A percentile compares a stretch with the other conserved stretches of the same genome.
Conservation (phyloP, 768 basidiomycete genomes). For the Cantharellus anzutake region DNA sequence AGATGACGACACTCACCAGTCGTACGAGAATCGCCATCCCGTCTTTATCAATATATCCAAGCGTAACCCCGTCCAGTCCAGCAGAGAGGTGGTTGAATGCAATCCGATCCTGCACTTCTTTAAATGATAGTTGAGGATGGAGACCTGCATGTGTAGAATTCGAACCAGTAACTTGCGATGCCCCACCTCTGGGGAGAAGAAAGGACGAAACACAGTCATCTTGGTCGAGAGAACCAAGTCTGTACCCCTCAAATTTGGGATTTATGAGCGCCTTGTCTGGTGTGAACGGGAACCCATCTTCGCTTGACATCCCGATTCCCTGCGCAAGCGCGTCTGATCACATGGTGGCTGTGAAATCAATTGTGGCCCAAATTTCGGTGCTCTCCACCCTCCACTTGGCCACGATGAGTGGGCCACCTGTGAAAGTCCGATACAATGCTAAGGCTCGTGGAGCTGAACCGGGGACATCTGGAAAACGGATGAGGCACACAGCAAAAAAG, state of each 20-base stretch:
- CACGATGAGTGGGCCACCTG: conserved; percentile 4
- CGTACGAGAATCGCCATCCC: conserved; percentile 40
- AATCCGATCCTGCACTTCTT: conserved; percentile 70
- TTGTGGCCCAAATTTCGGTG: background rate
- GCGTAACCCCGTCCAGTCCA: conserved; percentile 25
- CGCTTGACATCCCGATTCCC: background rate
- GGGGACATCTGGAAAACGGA: conserved; percentile 23
- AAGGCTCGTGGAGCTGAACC: conserved; percentile 47
- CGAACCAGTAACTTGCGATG: conserved; percentile 26
- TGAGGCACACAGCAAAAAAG: conserved; percentile 1
- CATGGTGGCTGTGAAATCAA: background rate
- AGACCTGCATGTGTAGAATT: conserved; percentile 21
- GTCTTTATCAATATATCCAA: conserved; percentile 49
- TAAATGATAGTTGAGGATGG: conserved; percentile 32
- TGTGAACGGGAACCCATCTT: conserved; percentile 8
- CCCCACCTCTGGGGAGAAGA: conserved; percentile 27
- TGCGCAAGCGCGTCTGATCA: no score
- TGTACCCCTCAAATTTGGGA: conserved; percentile 75
- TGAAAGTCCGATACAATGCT: conserved; percentile 30
- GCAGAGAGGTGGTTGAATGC: conserved; percentile 62
- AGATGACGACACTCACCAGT: conserved; percentile 26
- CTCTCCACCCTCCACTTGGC: background rate
- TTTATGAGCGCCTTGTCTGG: conserved; percentile 39
- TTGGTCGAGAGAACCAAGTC: conserved; percentile 40
- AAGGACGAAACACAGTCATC: conserved; percentile 34